A percentile compares a stretch with the other conserved stretches of the same genome.
Conservation (phyloP, 805 yeast genomes). For the Kuraishia hungarica region DNA sequence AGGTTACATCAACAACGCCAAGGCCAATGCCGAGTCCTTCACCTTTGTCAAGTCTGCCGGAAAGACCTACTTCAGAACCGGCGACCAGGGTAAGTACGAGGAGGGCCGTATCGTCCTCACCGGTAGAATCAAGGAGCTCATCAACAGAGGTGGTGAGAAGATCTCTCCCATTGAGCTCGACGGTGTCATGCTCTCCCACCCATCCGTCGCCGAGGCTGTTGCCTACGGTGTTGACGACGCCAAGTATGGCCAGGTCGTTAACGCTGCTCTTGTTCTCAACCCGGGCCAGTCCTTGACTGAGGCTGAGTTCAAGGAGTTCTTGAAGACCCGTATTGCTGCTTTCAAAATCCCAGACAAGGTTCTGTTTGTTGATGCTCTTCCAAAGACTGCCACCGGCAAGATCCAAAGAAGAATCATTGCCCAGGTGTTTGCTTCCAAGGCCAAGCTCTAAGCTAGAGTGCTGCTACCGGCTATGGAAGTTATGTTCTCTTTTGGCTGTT, state of each 20-base stretch:
- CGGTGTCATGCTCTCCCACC: conserved; percentile 48
- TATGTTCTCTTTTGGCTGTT: not conserved
- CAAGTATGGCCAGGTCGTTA: conserved; percentile 63
- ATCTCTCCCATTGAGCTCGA: conserved; percentile 69
- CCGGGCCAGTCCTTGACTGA: conserved; percentile 27
- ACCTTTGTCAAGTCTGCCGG: conserved; percentile 28
- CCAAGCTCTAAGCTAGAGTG: conserved; percentile 20
- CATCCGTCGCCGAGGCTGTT: conserved; percentile 62
- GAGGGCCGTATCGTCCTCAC: conserved; percentile 55
- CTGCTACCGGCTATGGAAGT: too few relatives aligned
- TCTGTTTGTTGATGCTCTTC: conserved; percentile 51
- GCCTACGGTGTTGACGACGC: conserved; percentile 60
- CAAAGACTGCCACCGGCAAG: conserved; percentile 75
- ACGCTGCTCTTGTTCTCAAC: conserved; percentile 59
- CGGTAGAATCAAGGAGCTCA: conserved; percentile 67
- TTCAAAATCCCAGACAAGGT: conserved; percentile 56
- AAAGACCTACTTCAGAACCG: conserved; percentile 61
- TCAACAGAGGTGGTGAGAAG: conserved; percentile 74
- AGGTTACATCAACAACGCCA: conserved; percentile 64
- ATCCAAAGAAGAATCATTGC: conserved; percentile 63
- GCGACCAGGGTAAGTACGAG: conserved; percentile 65
- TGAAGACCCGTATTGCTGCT: conserved; percentile 37
- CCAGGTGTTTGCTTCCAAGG: conserved; percentile 33
- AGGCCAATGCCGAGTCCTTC: conserved; percentile 62
- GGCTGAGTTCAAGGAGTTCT: conserved; percentile 35